A percentile compares a stretch with the other conserved stretches of the same genome.
phyloP scores from a whole-genome alignment of 441 rosid genomes.

The Populus tomentosa region DNA sequence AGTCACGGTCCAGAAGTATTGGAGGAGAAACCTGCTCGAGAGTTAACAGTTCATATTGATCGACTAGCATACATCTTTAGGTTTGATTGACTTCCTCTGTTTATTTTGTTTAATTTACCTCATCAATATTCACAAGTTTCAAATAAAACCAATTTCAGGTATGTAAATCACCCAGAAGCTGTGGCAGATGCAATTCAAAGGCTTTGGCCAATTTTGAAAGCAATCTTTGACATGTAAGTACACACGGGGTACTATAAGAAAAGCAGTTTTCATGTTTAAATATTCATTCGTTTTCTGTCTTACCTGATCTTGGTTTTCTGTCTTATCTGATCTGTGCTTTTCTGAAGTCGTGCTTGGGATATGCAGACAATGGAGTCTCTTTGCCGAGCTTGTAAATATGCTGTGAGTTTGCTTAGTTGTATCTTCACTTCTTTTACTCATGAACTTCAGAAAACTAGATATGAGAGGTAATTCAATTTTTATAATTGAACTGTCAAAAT shows the following conservation, averaged over 20 bases:
- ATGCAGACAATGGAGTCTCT: constrained; percentile 99
- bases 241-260: constrained; percentile 11
- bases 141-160: constrained; percentile 47
- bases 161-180: constrained; percentile 94
- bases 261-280: neutral
- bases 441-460: constrained; percentile 7
- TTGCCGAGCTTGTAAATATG: constrained; percentile 99
- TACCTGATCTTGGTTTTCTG: constrained; percentile 14
- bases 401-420: constrained; percentile 57
- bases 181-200: constrained; percentile 93
- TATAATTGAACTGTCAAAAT: constrained; percentile 4
- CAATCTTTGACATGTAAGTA: constrained; percentile 87
- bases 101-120: constrained; percentile 3
- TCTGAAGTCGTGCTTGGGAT: constrained; percentile 98
- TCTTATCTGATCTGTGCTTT: constrained; percentile 23
- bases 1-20: constrained; percentile 72
- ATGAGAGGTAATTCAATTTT: neutral
- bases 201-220: constrained; percentile 92
- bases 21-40: constrained; percentile 91
- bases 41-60: constrained; percentile 90
- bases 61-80: constrained; percentile 96
- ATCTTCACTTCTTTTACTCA: constrained; percentile 3
- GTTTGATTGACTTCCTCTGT: constrained; percentile 37
- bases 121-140: constrained; percentile 18
- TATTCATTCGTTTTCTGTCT: constrained; percentile 5